Evolutionary conservation across 768 basidiomycete species (phyloP).

Genomic region (Mrakia blollopis): DNA sequence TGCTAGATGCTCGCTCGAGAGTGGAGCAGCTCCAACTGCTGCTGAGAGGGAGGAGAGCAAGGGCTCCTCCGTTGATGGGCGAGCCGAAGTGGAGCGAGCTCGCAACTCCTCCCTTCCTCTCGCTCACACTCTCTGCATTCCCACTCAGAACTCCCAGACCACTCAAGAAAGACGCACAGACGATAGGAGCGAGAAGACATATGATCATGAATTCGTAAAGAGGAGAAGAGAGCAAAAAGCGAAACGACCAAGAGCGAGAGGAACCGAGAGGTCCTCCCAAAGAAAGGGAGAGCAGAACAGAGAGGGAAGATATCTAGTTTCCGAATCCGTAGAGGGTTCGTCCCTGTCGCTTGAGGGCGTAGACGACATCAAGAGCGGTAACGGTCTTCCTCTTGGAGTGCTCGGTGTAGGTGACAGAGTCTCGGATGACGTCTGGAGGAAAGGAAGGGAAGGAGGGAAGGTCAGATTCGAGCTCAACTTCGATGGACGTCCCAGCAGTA

Average conservation of each 20-base stretch:
- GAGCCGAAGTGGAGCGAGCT: too few relatives aligned
- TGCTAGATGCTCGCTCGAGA: too few relatives aligned
- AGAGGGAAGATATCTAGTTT: conserved; percentile 18
- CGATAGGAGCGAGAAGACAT: background rate
- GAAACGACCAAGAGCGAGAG: background rate
- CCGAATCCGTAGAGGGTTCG: conserved; percentile 83
- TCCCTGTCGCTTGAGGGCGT: conserved; percentile 59
- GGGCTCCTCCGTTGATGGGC: too few relatives aligned
- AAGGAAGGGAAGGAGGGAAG: background rate
- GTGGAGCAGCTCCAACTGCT: too few relatives aligned
- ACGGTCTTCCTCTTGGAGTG: conserved; percentile 92
- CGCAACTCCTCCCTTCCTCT: too few relatives aligned
- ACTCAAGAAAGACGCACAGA: too few relatives aligned
- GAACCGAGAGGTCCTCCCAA: background rate
- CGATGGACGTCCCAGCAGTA: background rate
- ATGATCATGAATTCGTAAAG: background rate
- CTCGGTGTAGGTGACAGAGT: conserved; percentile 97
- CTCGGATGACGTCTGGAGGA: conserved; percentile 68
- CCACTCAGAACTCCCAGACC: too few relatives aligned
- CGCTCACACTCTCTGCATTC: too few relatives aligned
- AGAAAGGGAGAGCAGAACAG: background rate
- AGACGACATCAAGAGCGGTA: conserved; percentile 83
- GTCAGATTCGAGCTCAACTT: background rate
- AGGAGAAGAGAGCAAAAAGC: background rate
- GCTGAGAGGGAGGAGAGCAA: too few relatives aligned